A percentile compares a stretch with the other conserved stretches of the same genome.
phyloP scores from a whole-genome alignment of 768 basidiomycete species.

The Cyathus striatus region DNA sequence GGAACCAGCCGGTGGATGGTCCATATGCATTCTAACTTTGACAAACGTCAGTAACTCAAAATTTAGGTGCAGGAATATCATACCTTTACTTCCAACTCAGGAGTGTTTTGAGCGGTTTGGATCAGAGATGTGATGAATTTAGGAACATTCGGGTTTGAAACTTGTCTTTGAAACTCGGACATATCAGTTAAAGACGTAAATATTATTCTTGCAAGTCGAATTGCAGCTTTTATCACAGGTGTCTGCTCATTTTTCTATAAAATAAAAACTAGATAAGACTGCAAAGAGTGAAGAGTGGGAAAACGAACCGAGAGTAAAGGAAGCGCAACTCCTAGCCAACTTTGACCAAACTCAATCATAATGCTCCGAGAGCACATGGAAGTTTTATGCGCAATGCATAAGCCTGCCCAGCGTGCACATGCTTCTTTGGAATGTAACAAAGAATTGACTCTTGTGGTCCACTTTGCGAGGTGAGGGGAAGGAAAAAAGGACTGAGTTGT shows the following conservation, averaged over 20 bases:
- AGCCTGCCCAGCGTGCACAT: slow-evolving; percentile 76
- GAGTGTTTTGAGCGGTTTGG: slow-evolving; percentile 45
- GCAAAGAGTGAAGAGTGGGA: slow-evolving; percentile 9
- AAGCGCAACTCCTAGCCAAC: slow-evolving; percentile 64
- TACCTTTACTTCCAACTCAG: slow-evolving; percentile 54
- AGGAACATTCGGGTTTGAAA: slow-evolving; percentile 63
- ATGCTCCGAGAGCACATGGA: slow-evolving; percentile 49
- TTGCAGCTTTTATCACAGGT: slow-evolving; percentile 55
- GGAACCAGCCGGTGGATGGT: slow-evolving; percentile 53
- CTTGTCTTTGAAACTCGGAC: slow-evolving; percentile 81
- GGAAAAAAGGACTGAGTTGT: slow-evolving; percentile 47
- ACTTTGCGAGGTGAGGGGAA: slow-evolving; percentile 68
- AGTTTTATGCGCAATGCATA: slow-evolving; percentile 69
- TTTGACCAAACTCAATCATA: slow-evolving; percentile 67
- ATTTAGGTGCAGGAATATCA: slow-evolving; percentile 3
- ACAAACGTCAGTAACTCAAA: not conserved
- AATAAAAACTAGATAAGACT: slow-evolving; percentile 13
- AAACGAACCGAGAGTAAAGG: slow-evolving; percentile 67
- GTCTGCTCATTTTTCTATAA: slow-evolving; percentile 63
- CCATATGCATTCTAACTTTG: slow-evolving; percentile 22
- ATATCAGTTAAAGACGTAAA: slow-evolving; percentile 55
- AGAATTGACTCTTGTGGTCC: slow-evolving; percentile 68
- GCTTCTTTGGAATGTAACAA: slow-evolving; percentile 73
- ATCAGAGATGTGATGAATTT: slow-evolving; percentile 64
- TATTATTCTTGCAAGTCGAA: slow-evolving; percentile 59